These are phyloP conservation scores for Arthrocladium fulminans DNA, from an alignment of 2,329 filamentous ascomycete genomes.

Conservation along the genomic window DNA sequence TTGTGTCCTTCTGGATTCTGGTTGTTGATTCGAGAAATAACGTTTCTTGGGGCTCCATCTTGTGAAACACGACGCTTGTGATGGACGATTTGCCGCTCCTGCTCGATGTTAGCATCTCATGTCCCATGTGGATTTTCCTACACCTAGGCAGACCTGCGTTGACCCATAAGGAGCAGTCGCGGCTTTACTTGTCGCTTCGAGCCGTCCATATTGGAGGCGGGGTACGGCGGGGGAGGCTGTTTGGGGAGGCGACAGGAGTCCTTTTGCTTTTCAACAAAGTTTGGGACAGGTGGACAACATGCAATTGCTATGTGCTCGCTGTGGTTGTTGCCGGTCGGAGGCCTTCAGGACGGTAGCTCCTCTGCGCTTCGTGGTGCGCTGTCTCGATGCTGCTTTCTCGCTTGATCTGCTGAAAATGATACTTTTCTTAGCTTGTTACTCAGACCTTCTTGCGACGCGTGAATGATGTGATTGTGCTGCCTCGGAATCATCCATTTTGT, in stretches of 20 bases:
- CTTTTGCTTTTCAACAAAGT: not conserved
- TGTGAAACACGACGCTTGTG: conserved; percentile 98
- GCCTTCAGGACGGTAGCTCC: not conserved
- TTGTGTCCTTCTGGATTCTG: conserved; percentile 84
- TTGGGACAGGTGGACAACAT: not conserved
- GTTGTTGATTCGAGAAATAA: conserved; percentile 93
- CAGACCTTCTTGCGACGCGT: not conserved
- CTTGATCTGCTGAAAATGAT: not conserved
- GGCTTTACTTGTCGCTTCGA: conserved; percentile 60
- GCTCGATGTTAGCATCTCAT: conserved; percentile 8
- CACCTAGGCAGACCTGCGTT: conserved; percentile 61
- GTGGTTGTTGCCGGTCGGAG: not conserved
- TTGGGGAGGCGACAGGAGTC: not conserved
- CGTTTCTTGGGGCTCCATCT: conserved; percentile 90
- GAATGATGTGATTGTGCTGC: not conserved
- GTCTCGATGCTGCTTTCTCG: not conserved
- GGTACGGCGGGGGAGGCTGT: not conserved
- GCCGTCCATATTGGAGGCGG: conserved; percentile 14
- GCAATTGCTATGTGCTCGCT: not conserved
- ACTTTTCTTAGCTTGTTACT: not conserved
- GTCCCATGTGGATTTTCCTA: no score
- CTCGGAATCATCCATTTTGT: not conserved
- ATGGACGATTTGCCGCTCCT: conserved; percentile 99
- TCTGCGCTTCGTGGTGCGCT: not conserved
- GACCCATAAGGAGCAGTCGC: conserved; percentile 84